Base-by-base conservation (phyloP, 2,329 filamentous ascomycete genomes). In the Colletotrichum eleusines region DNA sequence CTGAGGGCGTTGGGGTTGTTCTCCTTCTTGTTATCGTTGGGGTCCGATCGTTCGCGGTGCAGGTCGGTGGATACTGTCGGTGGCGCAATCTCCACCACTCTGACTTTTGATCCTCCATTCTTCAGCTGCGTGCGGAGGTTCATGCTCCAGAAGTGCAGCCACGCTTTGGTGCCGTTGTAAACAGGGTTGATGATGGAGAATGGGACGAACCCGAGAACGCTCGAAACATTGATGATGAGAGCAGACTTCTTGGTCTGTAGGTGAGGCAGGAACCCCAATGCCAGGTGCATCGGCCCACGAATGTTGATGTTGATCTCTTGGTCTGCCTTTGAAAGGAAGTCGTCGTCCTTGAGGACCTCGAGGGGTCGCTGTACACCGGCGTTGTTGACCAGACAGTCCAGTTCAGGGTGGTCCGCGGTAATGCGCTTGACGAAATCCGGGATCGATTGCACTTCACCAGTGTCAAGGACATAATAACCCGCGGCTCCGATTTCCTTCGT, bases 321-420 rank as follows among this genome's bases (percentile, higher is more conserved):
- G 71, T 89, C 87, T 0, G 86, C 87, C 66, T 86, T 86, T 16
- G 75, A 31, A 0, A 88, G 79, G 51, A 88, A 85, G 35, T 84
- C 81, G 0, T 77, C 74, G 28, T 81, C 81, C 48, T 78, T 77
- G 9, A 77, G 35, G 0, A 87, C 80, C 20, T 86, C 77, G 1
- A 90, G 81, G 0, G 86, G 88, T 2, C 86, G 78, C 75, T 90
- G 87, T 0, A 89, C 85, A 2, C 87, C 87, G 0, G 87, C 87
- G 65, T 90, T 89, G 78, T 89, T 90, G 75, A 90, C 79, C 0
- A 90, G 75, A 73, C 87, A 89, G 77, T 90, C 87, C 2, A 89
- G 23, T 6, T 71, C 68, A 2, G 76, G 86, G 74, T 89, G 84
- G 7, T 88, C 83, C 2, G 71, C 73, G 3, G 80, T 83, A 51